Evolutionary conservation across 2,329 filamentous ascomycete genomes (phyloP).

Genomic region (Beauveria brongniartii): DNA sequence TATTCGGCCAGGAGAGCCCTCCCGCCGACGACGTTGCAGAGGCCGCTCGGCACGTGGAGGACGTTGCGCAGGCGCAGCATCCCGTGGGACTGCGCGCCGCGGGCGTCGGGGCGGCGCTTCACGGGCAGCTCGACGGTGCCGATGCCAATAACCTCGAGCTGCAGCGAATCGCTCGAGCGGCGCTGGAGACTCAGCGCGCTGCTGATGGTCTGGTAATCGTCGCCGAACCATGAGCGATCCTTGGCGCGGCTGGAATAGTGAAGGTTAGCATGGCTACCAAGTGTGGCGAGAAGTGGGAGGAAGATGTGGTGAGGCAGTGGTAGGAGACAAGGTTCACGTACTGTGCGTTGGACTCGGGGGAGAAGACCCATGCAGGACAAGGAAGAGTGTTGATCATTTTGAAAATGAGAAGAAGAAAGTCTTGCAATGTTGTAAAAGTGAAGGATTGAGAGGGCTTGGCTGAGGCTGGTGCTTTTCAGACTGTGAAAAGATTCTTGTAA

Average conservation of each 20-base stretch:
- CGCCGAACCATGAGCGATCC: conserved; percentile 12
- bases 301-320: neutral
- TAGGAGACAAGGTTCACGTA: neutral
- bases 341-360: conserved; percentile 12
- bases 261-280: neutral
- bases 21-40: conserved; percentile 1
- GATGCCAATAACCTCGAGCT: conserved; percentile 5
- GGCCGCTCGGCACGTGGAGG: neutral
- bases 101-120: conserved; percentile 1
- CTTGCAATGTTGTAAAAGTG: neutral
- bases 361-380: neutral
- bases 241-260: conserved; percentile 2
- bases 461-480: neutral
- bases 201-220: conserved; percentile 10
- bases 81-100: conserved; percentile 2
- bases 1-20: neutral
- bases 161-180: too few species aligned
- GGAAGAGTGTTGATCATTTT: neutral
- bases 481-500: neutral
- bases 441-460: neutral
- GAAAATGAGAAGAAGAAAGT: neutral
- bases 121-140: conserved; percentile 10
- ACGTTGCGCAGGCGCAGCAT: conserved; percentile 2
- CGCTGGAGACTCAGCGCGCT: neutral
- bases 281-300: neutral